Conservation (phyloP, 345 rosid species). For the Ceriops tagal region DNA sequence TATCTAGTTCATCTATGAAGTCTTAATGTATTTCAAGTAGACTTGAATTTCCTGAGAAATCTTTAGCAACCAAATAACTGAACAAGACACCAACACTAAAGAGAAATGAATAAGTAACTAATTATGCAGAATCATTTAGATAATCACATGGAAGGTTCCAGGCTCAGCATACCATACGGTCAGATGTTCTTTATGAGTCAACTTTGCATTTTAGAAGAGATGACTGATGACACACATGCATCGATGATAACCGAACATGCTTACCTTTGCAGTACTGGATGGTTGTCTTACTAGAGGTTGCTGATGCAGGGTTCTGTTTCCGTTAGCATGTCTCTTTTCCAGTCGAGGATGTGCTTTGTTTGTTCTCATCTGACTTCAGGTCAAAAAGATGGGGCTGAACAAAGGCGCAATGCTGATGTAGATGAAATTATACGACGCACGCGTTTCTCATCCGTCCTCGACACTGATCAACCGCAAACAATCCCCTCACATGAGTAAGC, state of each 20-base stretch:
- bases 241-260: conserved; percentile 3
- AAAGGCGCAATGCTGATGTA: conserved; percentile 88
- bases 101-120: too few relatives aligned
- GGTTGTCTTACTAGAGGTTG: conserved; percentile 17
- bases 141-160: too few relatives aligned
- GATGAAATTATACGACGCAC: conserved; percentile 78
- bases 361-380: conserved; percentile 99
- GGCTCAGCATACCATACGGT: too few relatives aligned
- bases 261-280: conserved; percentile 8
- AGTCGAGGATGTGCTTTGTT: conserved; percentile 90
- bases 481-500: conserved; percentile 92
- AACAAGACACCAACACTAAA: too few relatives aligned
- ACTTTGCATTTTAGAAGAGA: too few relatives aligned
- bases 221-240: not conserved
- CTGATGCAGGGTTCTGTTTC: conserved; percentile 93
- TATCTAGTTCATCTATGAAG: not conserved
- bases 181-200: too few relatives aligned
- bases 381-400: conserved; percentile 86
- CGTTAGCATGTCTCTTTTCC: conserved; percentile 87
- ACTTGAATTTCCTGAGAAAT: too few relatives aligned
- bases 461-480: conserved; percentile 71
- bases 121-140: too few relatives aligned
- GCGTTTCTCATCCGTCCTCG: conserved; percentile 61
- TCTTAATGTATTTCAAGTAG: too few relatives aligned
- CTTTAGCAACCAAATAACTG: too few relatives aligned